Base-by-base conservation (phyloP, 768 basidiomycete species). In the Lactarius deliciosus region DNA sequence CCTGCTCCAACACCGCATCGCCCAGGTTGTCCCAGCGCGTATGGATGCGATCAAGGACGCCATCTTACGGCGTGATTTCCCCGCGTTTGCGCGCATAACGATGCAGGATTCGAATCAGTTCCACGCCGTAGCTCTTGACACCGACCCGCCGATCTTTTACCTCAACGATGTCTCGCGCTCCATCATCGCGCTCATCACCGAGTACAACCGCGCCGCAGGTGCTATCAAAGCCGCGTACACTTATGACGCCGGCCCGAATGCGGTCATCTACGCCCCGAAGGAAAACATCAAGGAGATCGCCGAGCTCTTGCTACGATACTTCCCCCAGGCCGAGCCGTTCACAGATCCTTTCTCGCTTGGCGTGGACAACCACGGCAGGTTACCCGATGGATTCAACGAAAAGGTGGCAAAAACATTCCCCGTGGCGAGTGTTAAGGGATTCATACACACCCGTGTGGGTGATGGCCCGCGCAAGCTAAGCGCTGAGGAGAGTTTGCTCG, bases 101-200 rank as follows among this genome's bases (percentile, higher is more conserved):
- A 99, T 98, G 94, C 86, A 85, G 58, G 97, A 99, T 76, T 96
- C 94, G 60, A 99, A 99, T 80, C 91, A 94, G 80, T 99, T 99
- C 86, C 97, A 99, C 75, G 95, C 97, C 32, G 94, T 98, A 70
- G 92, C 91, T 59, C 88, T 98, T 70, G 97, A 99, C 79, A 98
- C 97, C 0, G 86, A 90, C 53, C 97, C 97, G 1, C 97, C 97
- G 53, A 98, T 98, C 78, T 98, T 99, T 77, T 99, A 99, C 82
- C 89, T 99, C 87, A 98, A 98, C 81, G 97, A 99, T 78, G 93
- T 96, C 72, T 91, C 88, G 64, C 84, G 91, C n/a, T 77, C 92
- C n/a, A 93, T 99, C 79, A 93, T 99, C 75, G 81, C 88, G 7
- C 78, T 98, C 73, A 83, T 99, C 71, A 89, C 91, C 50, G 97